phyloP scores from a whole-genome alignment of 2,329 filamentous ascomycete species.

The Calcarisporium arbuscula region DNA sequence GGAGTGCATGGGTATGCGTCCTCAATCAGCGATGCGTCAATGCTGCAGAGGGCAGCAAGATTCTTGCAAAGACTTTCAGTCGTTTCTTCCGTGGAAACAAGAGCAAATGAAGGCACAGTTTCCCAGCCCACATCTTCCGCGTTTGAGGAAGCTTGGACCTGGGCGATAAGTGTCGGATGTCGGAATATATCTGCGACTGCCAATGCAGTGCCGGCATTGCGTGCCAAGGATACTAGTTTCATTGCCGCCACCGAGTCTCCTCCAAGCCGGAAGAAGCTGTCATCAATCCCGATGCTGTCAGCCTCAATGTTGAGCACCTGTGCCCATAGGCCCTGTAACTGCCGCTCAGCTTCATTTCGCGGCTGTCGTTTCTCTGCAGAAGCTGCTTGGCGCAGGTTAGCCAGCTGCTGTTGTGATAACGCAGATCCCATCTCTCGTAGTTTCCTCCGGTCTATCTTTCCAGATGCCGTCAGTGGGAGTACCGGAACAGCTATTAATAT shows the following conservation, averaged over 20 bases:
- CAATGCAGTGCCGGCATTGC: conserved; percentile 3
- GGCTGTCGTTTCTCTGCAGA: conserved; percentile 1
- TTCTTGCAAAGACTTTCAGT: background rate
- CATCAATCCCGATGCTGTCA: conserved; percentile 18
- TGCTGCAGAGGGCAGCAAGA: background rate
- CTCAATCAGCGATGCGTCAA: conserved; percentile 10
- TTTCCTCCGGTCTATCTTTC: background rate
- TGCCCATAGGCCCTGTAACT: conserved; percentile 22
- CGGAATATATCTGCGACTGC: conserved; percentile 7
- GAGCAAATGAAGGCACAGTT: background rate
- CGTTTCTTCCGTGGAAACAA: background rate
- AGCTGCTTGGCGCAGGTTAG: background rate
- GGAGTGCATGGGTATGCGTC: conserved; percentile 29
- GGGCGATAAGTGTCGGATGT: conserved; percentile 2
- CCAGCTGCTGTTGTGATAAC: background rate
- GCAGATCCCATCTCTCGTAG: background rate
- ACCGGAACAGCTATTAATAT: background rate
- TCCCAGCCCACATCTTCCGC: background rate
- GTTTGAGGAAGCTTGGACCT: background rate
- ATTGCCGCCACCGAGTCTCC: conserved; percentile 40
- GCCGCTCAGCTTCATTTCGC: conserved; percentile 15
- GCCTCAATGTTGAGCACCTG: conserved; percentile 22
- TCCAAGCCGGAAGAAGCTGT: conserved; percentile 34
- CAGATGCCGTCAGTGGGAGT: background rate
- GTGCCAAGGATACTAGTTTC: conserved; percentile 29